A percentile compares a stretch with the other conserved stretches of the same genome.
Conservation (phyloP, 768 basidiomycete species). For the Brasilioporus rufonigricans region DNA sequence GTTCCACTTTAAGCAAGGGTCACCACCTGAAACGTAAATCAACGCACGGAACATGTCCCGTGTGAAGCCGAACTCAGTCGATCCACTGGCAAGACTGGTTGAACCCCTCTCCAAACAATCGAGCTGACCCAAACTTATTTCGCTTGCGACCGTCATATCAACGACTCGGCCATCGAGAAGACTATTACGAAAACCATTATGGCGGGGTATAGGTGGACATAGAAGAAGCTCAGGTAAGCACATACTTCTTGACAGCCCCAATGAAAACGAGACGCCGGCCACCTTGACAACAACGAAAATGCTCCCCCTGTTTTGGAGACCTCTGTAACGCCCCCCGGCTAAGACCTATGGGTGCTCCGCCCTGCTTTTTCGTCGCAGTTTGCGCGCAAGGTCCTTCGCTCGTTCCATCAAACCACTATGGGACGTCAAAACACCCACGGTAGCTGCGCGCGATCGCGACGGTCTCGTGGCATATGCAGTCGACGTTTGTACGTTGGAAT, state of each 20-base stretch:
- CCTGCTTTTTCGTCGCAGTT: constrained; percentile 41
- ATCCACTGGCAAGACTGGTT: background rate
- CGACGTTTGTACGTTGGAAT: constrained; percentile 9
- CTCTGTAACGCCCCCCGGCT: constrained; percentile 18
- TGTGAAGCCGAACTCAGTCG: constrained; percentile 13
- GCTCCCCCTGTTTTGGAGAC: constrained; percentile 7
- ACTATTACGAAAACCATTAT: constrained; percentile 9
- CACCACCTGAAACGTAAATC: constrained; percentile 27
- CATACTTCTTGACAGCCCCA: constrained; percentile 8
- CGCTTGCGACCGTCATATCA: constrained; percentile 10
- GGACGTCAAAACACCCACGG: constrained; percentile 26
- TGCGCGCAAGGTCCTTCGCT: constrained; percentile 43
- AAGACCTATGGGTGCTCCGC: constrained; percentile 7
- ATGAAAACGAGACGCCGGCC: constrained; percentile 17
- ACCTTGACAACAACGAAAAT: constrained; percentile 29
- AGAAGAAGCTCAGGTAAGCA: constrained; percentile 22
- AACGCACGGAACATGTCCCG: constrained; percentile 4
- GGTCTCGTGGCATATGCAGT: constrained; percentile 22
- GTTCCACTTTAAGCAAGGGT: constrained; percentile 1
- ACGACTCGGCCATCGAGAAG: constrained; percentile 14
- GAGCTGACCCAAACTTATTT: constrained; percentile 10
- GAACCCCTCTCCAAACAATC: background rate
- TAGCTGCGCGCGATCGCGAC: constrained; percentile 37
- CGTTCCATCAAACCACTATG: constrained; percentile 33
- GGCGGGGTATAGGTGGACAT: constrained; percentile 25